phyloP scores from a whole-genome alignment of 345 rosid species.

The Salix exigua region DNA sequence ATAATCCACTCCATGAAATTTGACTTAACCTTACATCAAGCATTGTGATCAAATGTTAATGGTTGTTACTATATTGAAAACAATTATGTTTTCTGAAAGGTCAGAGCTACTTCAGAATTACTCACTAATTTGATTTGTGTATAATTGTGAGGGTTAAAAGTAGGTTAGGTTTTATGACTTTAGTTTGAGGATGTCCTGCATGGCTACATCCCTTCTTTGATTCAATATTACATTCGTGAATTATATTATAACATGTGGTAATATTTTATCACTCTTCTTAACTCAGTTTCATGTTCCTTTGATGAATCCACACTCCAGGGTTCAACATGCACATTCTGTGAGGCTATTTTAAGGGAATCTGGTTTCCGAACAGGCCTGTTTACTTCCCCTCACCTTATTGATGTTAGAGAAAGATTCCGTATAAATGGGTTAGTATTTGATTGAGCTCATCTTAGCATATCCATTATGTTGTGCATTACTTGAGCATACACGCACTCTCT shows the following conservation, averaged over 20 bases:
- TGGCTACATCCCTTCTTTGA: not conserved
- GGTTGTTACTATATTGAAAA: not conserved
- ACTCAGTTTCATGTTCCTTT: not conserved
- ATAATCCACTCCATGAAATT: not conserved
- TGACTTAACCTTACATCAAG: not conserved
- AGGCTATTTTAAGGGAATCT: slow-evolving; percentile 76
- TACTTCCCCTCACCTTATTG: slow-evolving; percentile 89
- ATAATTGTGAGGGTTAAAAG: not conserved
- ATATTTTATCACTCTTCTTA: not conserved
- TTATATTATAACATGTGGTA: not conserved
- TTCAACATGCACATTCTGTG: slow-evolving; percentile 85
- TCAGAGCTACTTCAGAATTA: not conserved
- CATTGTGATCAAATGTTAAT: not conserved
- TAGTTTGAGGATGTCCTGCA: not conserved
- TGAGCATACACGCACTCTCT: not conserved
- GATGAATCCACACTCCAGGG: slow-evolving; percentile 47
- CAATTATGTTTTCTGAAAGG: not conserved
- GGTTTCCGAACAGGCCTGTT: slow-evolving; percentile 81
- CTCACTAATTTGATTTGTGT: not conserved
- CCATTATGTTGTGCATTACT: not conserved
- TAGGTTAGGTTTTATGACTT: not conserved
- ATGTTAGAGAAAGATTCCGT: slow-evolving; percentile 85
- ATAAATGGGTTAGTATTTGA: slow-evolving; percentile 64
- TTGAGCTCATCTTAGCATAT: slow-evolving; percentile 1
- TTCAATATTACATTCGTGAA: not conserved